Base-by-base conservation (phyloP, 139 green algal species). In the Edaphochlamys debaryana region DNA sequence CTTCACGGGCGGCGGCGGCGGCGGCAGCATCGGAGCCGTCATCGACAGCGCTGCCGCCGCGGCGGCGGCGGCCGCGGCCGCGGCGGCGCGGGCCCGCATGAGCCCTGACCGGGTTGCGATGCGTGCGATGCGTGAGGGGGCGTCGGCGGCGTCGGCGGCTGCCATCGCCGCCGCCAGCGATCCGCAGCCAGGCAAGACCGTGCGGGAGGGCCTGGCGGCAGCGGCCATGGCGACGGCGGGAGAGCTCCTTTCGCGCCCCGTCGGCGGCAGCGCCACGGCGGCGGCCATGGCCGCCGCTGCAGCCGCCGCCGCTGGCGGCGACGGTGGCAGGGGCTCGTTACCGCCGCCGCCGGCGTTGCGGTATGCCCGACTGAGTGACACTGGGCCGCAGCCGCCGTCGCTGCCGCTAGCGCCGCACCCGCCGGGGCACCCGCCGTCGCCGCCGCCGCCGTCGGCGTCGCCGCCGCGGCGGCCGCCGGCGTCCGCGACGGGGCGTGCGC, bases 141-240 rank as follows among this genome's bases (percentile, higher is more conserved):
- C n/a, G 52, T 52, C 70, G 11, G 30, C n/a, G 5, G 48, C 54
- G 34, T 25, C 71, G 36, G 45, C 45, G 11, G 45, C 45, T 13
- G 45, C 45, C 45, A 54, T 54, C 13, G 27, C 48, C 70, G 30
- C 38, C 22, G 56, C 58, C 56, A 69, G 40, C 56, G 73, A 80
- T 29, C 73, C 73, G 7, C 73, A 68, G 56, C 73, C 73, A 29
- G 42, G 37, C 9, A 56, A 56, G 48, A 80, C 56, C 9, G 56
- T 80, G 36, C 56, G 56, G 20, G 73, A 80, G 38, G 73, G 73
- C 9, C 56, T 80, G 56, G 41, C 56, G 56, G 73, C 73, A 27
- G 73, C 58, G 29, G 56, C 58, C 19, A 1, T 42, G 37, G 56
- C 73, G 30, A 30, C 73, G 56, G 73, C 73, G 36, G 67, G 40